Conservation (phyloP, 1,284 basidiomycete species). For the Taiwanofungus camphoratus region DNA sequence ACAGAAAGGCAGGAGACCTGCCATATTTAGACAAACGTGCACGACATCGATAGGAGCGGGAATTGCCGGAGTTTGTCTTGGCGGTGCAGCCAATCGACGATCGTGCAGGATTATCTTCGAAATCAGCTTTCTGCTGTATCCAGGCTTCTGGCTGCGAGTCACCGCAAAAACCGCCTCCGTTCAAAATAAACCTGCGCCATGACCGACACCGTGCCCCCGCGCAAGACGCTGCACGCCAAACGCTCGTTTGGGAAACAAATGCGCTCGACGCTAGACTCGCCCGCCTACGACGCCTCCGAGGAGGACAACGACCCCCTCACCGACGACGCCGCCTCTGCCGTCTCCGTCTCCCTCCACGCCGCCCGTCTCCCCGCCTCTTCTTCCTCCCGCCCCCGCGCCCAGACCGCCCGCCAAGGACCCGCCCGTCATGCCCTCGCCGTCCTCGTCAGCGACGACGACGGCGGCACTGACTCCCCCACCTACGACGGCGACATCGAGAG, state of each 20-base stretch:
- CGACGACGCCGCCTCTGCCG: slow-evolving; percentile 58
- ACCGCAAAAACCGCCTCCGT: too few species aligned
- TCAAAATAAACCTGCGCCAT: too few species aligned
- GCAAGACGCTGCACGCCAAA: slow-evolving; percentile 41
- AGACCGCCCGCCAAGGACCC: slow-evolving; percentile 12
- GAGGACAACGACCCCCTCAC: slow-evolving; percentile 81
- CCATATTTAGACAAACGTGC: too few species aligned
- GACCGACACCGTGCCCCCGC: too few species aligned
- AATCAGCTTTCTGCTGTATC: too few species aligned
- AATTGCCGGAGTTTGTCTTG: too few species aligned
- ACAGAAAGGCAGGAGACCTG: too few species aligned
- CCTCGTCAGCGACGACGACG: slow-evolving; percentile 59
- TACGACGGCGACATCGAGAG: slow-evolving; percentile 90
- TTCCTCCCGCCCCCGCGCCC: slow-evolving; percentile 19
- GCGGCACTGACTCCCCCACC: slow-evolving; percentile 72
- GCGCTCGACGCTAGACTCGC: slow-evolving; percentile 46
- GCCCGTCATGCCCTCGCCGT: slow-evolving; percentile 27
- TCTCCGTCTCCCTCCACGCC: slow-evolving; percentile 27
- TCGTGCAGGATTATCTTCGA: too few species aligned
- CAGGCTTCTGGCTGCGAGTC: too few species aligned
- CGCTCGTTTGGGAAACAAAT: slow-evolving; percentile 54
- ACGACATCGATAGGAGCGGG: too few species aligned
- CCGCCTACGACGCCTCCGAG: slow-evolving; percentile 76
- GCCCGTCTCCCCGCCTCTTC: slow-evolving; percentile 23
- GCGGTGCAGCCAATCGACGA: too few species aligned